Evolutionary conservation across 352 stramenopile species (phyloP).

Genomic region (Globisporangium paddicum): DNA sequence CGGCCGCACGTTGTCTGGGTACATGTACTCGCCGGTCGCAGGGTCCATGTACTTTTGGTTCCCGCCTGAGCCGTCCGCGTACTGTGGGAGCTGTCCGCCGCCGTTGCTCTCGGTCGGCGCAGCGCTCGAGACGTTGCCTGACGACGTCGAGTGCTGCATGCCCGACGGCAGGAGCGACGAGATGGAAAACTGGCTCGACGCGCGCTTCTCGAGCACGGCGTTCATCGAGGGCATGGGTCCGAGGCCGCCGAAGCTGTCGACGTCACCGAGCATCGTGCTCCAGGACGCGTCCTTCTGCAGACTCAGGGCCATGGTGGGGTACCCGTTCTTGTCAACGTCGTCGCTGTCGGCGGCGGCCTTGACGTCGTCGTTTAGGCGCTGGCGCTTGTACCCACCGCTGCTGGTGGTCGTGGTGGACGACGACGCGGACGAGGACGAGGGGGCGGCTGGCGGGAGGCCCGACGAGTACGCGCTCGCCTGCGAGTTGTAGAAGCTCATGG

Average conservation of each 20-base stretch:
- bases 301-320: conserved; percentile 45
- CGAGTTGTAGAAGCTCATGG: conserved; percentile 8
- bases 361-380: conserved; percentile 41
- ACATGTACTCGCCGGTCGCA: conserved; percentile 79
- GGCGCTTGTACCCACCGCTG: conserved; percentile 36
- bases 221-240: conserved; percentile 68
- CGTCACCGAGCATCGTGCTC: conserved; percentile 57
- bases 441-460: not conserved
- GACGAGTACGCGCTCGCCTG: not conserved
- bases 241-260: conserved; percentile 57
- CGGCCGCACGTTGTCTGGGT: conserved; percentile 75
- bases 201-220: conserved; percentile 66
- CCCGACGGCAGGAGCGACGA: conserved; percentile 52
- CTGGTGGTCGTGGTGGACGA: not conserved
- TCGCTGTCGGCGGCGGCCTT: conserved; percentile 13
- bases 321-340: conserved; percentile 22
- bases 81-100: conserved; percentile 18
- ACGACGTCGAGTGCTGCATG: conserved; percentile 6
- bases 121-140: conserved; percentile 2
- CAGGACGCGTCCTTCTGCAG: conserved; percentile 75
- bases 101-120: conserved; percentile 19
- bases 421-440: not conserved
- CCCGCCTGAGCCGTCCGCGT: conserved; percentile 51
- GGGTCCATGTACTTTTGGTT: conserved; percentile 71
- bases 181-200: conserved; percentile 75